These are phyloP conservation scores for Metroxylon sagu DNA, from an alignment of 176 grass and related monocot species.

Conservation along the genomic window DNA sequence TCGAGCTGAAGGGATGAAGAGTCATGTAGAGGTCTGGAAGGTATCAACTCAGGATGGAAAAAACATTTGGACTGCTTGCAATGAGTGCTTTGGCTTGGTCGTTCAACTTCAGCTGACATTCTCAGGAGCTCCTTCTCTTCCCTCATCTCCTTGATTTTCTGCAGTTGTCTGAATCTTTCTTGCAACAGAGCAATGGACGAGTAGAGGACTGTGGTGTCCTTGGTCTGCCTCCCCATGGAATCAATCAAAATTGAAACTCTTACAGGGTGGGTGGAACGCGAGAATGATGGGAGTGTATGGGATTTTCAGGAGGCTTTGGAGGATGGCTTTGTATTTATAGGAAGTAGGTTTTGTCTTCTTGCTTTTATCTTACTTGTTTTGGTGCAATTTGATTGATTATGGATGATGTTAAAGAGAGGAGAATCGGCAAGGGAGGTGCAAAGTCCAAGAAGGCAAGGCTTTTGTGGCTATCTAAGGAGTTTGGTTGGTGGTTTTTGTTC, in stretches of 20 bases:
- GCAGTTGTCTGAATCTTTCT: constrained; percentile 15
- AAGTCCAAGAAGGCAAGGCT: constrained; percentile 10
- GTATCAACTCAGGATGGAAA: constrained; percentile 7
- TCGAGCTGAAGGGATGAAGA: neutral
- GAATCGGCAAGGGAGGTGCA: constrained; percentile 8
- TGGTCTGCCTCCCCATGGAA: constrained; percentile 2
- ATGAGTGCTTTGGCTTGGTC: neutral
- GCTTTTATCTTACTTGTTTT: neutral
- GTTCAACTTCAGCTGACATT: neutral
- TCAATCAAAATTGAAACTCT: neutral
- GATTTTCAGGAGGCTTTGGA: neutral
- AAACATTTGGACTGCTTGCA: constrained; percentile 7
- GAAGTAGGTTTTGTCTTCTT: constrained; percentile 1
- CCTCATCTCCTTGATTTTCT: constrained; percentile 10
- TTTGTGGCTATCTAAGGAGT: constrained; percentile 6
- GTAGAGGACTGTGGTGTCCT: neutral
- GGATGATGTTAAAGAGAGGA: constrained; percentile 5
- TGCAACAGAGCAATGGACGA: constrained; percentile 14
- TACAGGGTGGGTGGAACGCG: neutral
- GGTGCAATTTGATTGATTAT: neutral
- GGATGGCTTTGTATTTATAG: constrained; percentile 5
- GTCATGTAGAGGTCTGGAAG: neutral
- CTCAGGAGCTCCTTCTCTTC: constrained; percentile 26
- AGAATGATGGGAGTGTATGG: neutral
- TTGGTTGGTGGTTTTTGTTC: constrained; percentile 5